These are phyloP conservation scores for Immersiella caudata DNA, from an alignment of 495 filamentous ascomycete genomes.

Conservation along the genomic window DNA sequence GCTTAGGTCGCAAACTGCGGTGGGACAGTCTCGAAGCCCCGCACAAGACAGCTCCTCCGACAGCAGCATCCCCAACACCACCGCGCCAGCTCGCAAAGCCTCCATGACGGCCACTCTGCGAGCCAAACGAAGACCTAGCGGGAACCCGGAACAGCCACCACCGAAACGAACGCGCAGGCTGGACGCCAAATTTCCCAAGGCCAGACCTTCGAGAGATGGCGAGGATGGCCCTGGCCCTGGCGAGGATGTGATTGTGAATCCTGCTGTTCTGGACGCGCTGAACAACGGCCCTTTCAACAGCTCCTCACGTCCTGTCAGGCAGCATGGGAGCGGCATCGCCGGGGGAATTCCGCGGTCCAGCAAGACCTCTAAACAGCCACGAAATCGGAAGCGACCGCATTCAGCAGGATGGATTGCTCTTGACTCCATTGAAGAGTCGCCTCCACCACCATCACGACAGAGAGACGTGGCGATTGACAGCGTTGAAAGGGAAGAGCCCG, in stretches of 20 bases:
- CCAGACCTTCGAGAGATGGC: neutral
- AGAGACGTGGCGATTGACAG: neutral
- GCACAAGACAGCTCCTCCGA: too few species aligned
- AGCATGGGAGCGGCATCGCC: neutral
- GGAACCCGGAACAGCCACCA: neutral
- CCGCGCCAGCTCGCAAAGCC: neutral
- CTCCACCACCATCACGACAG: neutral
- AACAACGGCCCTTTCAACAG: neutral
- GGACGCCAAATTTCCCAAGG: neutral
- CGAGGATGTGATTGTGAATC: neutral
- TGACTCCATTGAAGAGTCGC: neutral
- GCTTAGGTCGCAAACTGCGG: too few species aligned
- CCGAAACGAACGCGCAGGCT: neutral
- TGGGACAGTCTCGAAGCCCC: too few species aligned
- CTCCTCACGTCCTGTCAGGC: neutral
- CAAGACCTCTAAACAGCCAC: neutral
- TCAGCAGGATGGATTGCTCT: neutral
- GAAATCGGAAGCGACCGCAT: neutral
- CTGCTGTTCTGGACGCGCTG: neutral
- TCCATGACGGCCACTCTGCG: neutral
- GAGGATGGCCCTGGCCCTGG: neutral
- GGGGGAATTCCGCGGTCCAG: neutral
- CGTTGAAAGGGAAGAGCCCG: neutral
- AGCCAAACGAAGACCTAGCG: neutral
- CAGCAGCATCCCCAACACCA: neutral